A percentile compares a stretch with the other conserved stretches of the same genome.
Conservation (phyloP, 2,329 filamentous ascomycete genomes). For the Ascochyta koolunga region DNA sequence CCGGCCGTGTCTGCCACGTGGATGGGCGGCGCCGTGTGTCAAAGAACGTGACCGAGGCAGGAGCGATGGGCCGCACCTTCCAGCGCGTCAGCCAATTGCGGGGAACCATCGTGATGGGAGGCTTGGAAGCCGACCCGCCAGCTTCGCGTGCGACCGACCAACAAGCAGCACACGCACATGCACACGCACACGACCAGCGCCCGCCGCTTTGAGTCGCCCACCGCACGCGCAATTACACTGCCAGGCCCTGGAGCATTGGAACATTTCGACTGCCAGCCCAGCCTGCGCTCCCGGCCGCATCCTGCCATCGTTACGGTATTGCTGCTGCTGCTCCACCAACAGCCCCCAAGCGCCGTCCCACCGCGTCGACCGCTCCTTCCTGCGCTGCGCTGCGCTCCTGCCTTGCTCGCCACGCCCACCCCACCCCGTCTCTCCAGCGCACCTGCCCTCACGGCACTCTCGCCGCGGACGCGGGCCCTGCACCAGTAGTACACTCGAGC, state of each 20-base stretch:
- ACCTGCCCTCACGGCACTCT: conserved; percentile 11
- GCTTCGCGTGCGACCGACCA: too few relatives aligned
- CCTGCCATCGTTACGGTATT: conserved; percentile 16
- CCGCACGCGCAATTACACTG: conserved; percentile 4
- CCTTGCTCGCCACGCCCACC: conserved; percentile 13
- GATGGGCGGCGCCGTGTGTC: background rate
- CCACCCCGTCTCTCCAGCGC: conserved; percentile 9
- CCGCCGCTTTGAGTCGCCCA: conserved; percentile 13
- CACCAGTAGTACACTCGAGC: conserved; percentile 11
- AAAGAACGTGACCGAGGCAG: conserved; percentile 13
- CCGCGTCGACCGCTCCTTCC: conserved; percentile 25
- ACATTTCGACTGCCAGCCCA: background rate
- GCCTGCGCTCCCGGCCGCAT: conserved; percentile 10
- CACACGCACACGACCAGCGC: conserved; percentile 25
- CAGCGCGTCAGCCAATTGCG: conserved; percentile 34
- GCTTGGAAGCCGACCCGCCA: too few relatives aligned
- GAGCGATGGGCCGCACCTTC: conserved; percentile 2
- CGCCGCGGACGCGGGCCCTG: conserved; percentile 15
- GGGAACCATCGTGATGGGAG: conserved; percentile 29
- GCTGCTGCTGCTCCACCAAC: conserved; percentile 9
- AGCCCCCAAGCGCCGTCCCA: conserved; percentile 30
- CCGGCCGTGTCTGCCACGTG: too few relatives aligned
- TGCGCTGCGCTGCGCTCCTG: conserved; percentile 19
- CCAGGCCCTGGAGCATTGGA: background rate
- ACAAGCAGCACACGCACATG: conserved; percentile 13